phyloP scores from a whole-genome alignment of 2,329 filamentous ascomycete genomes.

The Boeremia lycopersici region DNA sequence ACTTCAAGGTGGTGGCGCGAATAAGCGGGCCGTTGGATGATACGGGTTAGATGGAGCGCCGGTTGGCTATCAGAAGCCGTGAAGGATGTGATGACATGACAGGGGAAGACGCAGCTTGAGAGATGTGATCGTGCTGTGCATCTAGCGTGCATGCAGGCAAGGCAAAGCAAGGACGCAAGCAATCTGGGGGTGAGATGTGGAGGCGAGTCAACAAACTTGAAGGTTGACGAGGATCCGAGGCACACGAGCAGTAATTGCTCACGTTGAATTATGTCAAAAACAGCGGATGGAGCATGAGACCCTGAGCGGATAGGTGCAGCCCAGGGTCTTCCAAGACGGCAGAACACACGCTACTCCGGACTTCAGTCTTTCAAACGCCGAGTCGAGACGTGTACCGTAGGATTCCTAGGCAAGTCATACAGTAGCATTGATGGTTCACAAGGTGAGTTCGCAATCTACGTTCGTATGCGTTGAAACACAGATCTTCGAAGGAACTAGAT shows the following conservation, averaged over 20 bases:
- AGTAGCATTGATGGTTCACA: neutral
- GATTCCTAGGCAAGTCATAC: neutral
- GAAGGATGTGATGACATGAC: slow-evolving; percentile 2
- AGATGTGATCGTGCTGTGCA: slow-evolving; percentile 5
- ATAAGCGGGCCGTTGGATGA: slow-evolving; percentile 4
- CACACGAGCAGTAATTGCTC: neutral
- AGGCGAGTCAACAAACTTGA: neutral
- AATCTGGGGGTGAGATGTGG: slow-evolving; percentile 2
- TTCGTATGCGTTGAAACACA: neutral
- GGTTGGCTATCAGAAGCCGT: neutral
- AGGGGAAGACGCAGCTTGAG: neutral
- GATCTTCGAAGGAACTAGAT: neutral
- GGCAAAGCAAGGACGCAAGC: neutral
- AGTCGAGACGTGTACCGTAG: slow-evolving; percentile 1
- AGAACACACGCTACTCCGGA: neutral
- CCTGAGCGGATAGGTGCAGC: slow-evolving; percentile 9
- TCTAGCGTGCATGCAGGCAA: neutral
- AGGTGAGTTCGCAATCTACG: neutral
- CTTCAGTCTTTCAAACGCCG: neutral
- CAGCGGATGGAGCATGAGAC: neutral
- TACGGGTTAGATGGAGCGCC: neutral
- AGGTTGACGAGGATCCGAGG: neutral
- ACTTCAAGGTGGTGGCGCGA: neutral
- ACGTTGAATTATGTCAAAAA: neutral
- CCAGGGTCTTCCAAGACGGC: slow-evolving; percentile 11